Base-by-base conservation (phyloP, 495 filamentous ascomycete genomes). In the Amorphotheca resinae region DNA sequence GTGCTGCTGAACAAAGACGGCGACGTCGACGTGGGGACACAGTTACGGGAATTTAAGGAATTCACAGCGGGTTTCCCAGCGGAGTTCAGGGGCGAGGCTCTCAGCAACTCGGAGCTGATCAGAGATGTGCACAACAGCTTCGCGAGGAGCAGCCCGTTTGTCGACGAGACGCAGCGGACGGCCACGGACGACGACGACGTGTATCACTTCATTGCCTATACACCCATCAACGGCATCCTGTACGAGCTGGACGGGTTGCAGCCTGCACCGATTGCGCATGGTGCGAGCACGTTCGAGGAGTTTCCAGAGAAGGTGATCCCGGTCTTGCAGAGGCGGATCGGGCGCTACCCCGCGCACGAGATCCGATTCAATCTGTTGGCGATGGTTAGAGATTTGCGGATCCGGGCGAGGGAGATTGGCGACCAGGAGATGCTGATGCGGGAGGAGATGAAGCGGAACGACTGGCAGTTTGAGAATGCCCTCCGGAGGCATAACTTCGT, bases 171-270 rank as follows among this genome's bases (percentile, higher is more conserved):
- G 45, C 71, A 74, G 42, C 76, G 79, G 1, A 59, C 67, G 3
- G 72, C 67, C 17, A 62, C 67, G 9, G 68, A 74, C 5, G 72
- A 70, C 31, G 83, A 85, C 53, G 91, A 99, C 54, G 84, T 89
- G 14, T 99, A 91, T 62, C 93, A 99, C 61, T 99, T 99, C 64
- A 84, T 96, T 55, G 91, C 89, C 15, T 99, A 99, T 60, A 89
- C 84, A 34, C 69, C 81, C 22, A 69, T 94, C 31, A 71, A 82
- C 59, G 77, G 78, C 41, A 72, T 62, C 1, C 69, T 99, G 40
- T 99, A 95, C 68, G 91, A 99, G 64, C 70, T 99, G 38, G 91
- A 99, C 61, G 91, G 91, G 22, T 65, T 99, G 41, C 87, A 95
- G 64, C 87, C 87, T 1, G 78, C 84, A 39, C 91, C 91, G 17